phyloP scores from a whole-genome alignment of 2,329 filamentous ascomycete genomes.

The Macrophomina tecta region DNA sequence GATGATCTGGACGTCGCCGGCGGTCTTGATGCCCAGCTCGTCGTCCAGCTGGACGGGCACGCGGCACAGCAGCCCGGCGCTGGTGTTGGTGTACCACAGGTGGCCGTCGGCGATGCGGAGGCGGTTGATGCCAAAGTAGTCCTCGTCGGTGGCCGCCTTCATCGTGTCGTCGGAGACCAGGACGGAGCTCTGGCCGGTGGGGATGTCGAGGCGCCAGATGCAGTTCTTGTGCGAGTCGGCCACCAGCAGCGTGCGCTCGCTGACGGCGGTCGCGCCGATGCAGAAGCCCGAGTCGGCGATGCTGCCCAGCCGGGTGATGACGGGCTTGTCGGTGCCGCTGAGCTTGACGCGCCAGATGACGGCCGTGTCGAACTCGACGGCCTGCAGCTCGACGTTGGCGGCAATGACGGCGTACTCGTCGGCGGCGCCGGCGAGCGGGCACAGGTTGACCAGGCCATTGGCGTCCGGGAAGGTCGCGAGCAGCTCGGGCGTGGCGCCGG shows the following conservation, averaged over 20 bases:
- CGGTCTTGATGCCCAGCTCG: not conserved
- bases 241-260: constrained; percentile 11
- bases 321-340: not conserved
- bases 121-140: constrained; percentile 28
- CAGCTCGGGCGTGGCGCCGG: constrained; percentile 11
- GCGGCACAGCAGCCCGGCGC: constrained; percentile 26
- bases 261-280: constrained; percentile 8
- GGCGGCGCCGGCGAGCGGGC: not conserved
- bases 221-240: constrained; percentile 27
- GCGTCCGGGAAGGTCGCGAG: constrained; percentile 26
- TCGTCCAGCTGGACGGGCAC: constrained; percentile 6
- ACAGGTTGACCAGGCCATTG: constrained; percentile 24
- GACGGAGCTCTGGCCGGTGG: constrained; percentile 11
- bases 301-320: constrained; percentile 17
- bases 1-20: constrained; percentile 22
- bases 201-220: constrained; percentile 25
- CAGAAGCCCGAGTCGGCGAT: constrained; percentile 24
- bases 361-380: constrained; percentile 11
- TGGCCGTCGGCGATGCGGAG: constrained; percentile 17
- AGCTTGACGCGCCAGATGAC: constrained; percentile 26
- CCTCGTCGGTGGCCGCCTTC: constrained; percentile 13
- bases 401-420: constrained; percentile 27
- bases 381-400: constrained; percentile 23
- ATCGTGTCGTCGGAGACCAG: constrained; percentile 26
- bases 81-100: constrained; percentile 28